A percentile compares a stretch with the other conserved stretches of the same genome.
Conservation (phyloP, 1,284 basidiomycete genomes). For the Mixia osmundae region DNA sequence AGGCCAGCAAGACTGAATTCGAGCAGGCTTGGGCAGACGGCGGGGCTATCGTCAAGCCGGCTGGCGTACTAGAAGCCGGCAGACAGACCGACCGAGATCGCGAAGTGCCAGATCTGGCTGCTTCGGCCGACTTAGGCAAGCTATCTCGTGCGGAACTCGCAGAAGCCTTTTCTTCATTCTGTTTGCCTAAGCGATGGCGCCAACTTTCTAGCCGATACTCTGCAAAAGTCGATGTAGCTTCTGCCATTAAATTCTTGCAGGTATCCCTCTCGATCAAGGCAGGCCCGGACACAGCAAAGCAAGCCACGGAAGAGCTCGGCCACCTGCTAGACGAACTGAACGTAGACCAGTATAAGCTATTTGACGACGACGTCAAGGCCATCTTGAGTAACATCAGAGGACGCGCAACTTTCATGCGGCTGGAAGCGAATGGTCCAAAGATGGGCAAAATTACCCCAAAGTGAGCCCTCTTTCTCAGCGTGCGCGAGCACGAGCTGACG, state of each 20-base stretch:
- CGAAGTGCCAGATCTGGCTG: too few relatives aligned
- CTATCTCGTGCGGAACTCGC: slow-evolving; percentile 47
- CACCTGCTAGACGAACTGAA: slow-evolving; percentile 62
- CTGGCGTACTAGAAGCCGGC: too few relatives aligned
- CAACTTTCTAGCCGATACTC: slow-evolving; percentile 36
- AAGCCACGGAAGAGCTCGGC: slow-evolving; percentile 43
- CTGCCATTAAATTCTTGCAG: slow-evolving; percentile 43
- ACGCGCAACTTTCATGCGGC: slow-evolving; percentile 49
- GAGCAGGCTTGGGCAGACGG: slow-evolving; percentile 28
- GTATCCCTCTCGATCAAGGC: slow-evolving; percentile 34
- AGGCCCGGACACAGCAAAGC: slow-evolving; percentile 25
- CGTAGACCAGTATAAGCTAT: slow-evolving; percentile 60
- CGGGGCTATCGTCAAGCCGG: background rate
- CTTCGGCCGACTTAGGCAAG: slow-evolving; percentile 27
- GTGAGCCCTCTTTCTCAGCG: slow-evolving; percentile 28
- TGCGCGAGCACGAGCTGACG: background rate
- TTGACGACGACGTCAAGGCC: slow-evolving; percentile 50
- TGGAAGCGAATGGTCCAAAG: slow-evolving; percentile 60
- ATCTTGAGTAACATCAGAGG: slow-evolving; percentile 51
- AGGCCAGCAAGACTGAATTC: slow-evolving; percentile 22
- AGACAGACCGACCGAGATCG: too few relatives aligned
- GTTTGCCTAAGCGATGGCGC: slow-evolving; percentile 11
- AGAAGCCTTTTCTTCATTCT: slow-evolving; percentile 23
- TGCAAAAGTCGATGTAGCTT: slow-evolving; percentile 34
- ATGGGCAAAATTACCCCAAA: slow-evolving; percentile 50